Conservation (phyloP, 495 filamentous ascomycete species). For the Xylaria cubensis region DNA sequence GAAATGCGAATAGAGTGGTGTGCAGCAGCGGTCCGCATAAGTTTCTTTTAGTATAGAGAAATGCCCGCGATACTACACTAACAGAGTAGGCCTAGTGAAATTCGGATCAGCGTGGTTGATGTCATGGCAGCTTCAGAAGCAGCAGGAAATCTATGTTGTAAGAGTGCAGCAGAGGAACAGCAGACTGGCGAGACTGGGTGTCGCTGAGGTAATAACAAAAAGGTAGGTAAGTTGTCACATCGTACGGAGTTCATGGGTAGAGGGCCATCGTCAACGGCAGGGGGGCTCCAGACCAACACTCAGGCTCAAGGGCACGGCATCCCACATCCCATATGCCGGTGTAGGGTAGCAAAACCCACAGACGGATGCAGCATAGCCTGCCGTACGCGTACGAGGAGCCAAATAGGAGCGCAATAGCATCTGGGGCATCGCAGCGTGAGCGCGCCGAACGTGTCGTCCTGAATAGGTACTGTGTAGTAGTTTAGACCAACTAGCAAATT, state of each 20-base stretch:
- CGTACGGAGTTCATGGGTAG: neutral
- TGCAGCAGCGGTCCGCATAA: neutral
- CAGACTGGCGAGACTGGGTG: neutral
- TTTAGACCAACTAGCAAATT: neutral
- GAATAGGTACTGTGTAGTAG: conserved; percentile 10
- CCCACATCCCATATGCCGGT: conserved; percentile 20
- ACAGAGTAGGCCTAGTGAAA: conserved; percentile 5
- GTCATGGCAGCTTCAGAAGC: conserved; percentile 12
- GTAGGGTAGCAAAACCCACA: conserved; percentile 4
- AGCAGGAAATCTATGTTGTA: neutral
- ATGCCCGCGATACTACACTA: neutral
- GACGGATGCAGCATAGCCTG: conserved; percentile 1
- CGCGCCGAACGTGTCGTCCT: conserved; percentile 3
- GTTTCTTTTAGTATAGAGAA: neutral
- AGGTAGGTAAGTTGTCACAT: neutral
- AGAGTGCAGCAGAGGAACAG: neutral
- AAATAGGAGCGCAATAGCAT: neutral
- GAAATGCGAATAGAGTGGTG: neutral
- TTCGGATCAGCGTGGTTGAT: conserved; percentile 21
- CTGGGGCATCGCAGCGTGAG: conserved; percentile 8
- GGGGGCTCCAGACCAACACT: conserved; percentile 3
- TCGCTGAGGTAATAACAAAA: conserved; percentile 10
- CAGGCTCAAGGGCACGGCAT: conserved; percentile 13
- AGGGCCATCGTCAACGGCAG: conserved; percentile 1
- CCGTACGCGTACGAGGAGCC: conserved; percentile 2